A percentile compares a stretch with the other conserved stretches of the same genome.
Conservation (phyloP, 176 grass and related monocot species). For the Lolium perenne region DNA sequence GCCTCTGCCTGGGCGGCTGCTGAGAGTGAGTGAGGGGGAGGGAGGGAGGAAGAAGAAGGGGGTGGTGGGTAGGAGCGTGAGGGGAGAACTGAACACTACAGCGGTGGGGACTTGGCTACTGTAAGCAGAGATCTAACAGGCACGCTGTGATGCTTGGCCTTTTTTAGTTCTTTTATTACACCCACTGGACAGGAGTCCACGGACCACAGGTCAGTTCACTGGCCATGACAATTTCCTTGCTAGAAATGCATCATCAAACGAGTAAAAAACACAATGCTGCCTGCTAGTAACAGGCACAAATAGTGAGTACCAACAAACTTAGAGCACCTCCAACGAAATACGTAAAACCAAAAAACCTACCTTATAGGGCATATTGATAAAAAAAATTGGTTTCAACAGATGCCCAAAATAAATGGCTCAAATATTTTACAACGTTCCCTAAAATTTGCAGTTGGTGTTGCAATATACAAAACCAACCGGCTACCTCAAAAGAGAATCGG, state of each 20-base stretch:
- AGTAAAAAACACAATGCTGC: not conserved
- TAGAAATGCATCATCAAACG: not conserved
- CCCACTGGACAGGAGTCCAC: conserved; percentile 31
- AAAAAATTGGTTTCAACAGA: no score
- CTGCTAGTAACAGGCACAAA: not conserved
- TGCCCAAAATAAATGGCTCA: no score
- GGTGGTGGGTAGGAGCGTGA: not conserved
- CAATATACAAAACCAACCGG: no score
- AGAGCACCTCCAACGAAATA: no score
- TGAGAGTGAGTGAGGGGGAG: not conserved
- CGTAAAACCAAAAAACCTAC: no score
- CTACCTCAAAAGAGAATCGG: no score
- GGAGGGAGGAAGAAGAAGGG: not conserved
- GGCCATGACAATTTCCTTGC: conserved; percentile 11
- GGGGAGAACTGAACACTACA: not conserved
- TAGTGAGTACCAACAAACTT: not conserved
- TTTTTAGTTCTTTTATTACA: conserved; percentile 17
- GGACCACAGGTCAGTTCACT: conserved; percentile 1
- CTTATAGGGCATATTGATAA: no score
- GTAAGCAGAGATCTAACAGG: conserved; percentile 51
- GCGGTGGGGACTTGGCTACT: not conserved
- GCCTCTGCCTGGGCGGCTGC: not conserved
- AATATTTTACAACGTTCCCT: no score
- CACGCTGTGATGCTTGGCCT: conserved; percentile 25
- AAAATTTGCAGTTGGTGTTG: no score